Conservation (phyloP, 306 rosid species). For the Lotus japonicus region DNA sequence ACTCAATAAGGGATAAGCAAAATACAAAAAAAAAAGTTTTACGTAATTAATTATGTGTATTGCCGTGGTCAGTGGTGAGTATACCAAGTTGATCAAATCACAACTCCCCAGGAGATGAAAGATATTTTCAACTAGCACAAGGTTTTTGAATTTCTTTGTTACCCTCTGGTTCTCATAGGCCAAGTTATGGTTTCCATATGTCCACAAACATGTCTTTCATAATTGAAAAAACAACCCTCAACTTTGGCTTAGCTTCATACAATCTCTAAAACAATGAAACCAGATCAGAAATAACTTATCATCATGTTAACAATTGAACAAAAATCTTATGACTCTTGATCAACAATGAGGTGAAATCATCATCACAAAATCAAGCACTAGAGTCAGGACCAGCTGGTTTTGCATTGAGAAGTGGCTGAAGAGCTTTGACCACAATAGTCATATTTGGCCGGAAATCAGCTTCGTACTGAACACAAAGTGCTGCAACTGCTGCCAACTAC, state of each 20-base stretch:
- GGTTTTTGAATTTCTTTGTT: neutral
- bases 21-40: neutral
- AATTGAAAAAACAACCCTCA: conserved; percentile 3
- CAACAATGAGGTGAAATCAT: neutral
- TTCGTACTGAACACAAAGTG: conserved; percentile 95
- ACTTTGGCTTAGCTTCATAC: conserved; percentile 17
- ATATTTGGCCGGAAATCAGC: conserved; percentile 98
- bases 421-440: conserved; percentile 96
- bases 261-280: conserved; percentile 1
- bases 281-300: neutral
- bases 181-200: neutral
- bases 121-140: neutral
- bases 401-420: conserved; percentile 87
- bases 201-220: conserved; percentile 3
- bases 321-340: neutral
- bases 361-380: conserved; percentile 29
- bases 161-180: neutral
- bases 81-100: neutral
- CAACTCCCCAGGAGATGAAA: neutral
- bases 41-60: neutral
- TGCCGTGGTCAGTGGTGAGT: neutral
- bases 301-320: conserved; percentile 29
- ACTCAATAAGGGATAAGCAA: neutral
- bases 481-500: conserved; percentile 99
- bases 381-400: conserved; percentile 74